phyloP scores from a whole-genome alignment of 768 basidiomycete genomes.

The Lentinula edodes region DNA sequence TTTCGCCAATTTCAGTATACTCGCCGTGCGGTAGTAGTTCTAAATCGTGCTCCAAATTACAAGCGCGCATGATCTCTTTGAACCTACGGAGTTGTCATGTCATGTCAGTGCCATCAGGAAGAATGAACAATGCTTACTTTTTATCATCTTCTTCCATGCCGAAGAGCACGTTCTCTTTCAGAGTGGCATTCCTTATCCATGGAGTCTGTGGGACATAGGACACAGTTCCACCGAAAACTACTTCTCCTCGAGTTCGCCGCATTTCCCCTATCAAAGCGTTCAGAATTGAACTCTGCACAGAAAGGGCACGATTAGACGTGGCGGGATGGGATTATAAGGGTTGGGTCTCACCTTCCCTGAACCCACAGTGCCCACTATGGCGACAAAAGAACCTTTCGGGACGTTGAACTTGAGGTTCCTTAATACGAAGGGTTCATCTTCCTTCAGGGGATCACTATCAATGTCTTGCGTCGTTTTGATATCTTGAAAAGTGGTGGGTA shows the following conservation, averaged over 20 bases:
- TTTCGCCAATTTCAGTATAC: constrained; percentile 70
- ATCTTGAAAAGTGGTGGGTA: constrained; percentile 13
- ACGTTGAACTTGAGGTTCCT: constrained; percentile 12
- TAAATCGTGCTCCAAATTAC: constrained; percentile 66
- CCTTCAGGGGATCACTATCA: not conserved
- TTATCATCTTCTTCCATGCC: constrained; percentile 60
- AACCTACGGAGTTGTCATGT: constrained; percentile 35
- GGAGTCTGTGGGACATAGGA: constrained; percentile 58
- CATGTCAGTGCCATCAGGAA: not conserved
- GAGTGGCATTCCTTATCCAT: constrained; percentile 65
- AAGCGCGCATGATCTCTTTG: constrained; percentile 53
- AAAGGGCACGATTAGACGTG: not conserved
- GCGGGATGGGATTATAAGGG: not conserved
- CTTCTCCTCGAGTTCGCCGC: constrained; percentile 38
- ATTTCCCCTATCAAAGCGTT: constrained; percentile 39
- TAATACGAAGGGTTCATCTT: constrained; percentile 9
- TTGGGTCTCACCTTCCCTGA: constrained; percentile 35
- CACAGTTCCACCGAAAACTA: constrained; percentile 47
- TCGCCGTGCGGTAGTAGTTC: constrained; percentile 68
- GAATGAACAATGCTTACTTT: constrained; percentile 21
- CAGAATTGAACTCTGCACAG: constrained; percentile 25
- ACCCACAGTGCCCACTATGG: constrained; percentile 48
- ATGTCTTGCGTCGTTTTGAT: not conserved
- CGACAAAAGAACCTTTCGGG: constrained; percentile 38
- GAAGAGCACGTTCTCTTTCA: constrained; percentile 72